phyloP scores from a whole-genome alignment of 1,284 basidiomycete genomes.

The Ganoderma lingzhi region DNA sequence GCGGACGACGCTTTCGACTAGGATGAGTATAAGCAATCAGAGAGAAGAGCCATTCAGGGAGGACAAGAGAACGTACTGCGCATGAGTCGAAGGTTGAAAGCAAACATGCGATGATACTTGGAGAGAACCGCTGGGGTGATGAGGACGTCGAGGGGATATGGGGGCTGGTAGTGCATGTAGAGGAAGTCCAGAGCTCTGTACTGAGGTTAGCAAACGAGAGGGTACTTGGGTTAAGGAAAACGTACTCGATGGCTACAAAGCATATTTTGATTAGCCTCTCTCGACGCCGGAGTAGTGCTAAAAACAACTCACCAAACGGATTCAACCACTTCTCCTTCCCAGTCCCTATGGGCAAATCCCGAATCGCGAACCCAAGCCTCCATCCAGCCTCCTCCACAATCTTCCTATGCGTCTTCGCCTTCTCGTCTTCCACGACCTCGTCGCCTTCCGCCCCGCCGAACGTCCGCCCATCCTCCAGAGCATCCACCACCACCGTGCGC shows the following conservation, averaged over 20 bases:
- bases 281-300: background rate
- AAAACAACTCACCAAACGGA: slow-evolving; percentile 66
- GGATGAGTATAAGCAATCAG: slow-evolving; percentile 12
- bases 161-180: slow-evolving; percentile 87
- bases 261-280: slow-evolving; percentile 12
- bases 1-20: slow-evolving; percentile 77
- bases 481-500: slow-evolving; percentile 81
- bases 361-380: slow-evolving; percentile 84
- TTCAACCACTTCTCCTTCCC: slow-evolving; percentile 80
- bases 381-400: slow-evolving; percentile 74
- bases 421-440: slow-evolving; percentile 37
- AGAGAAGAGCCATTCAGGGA: too few relatives aligned
- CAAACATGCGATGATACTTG: slow-evolving; percentile 87
- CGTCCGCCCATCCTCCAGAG: slow-evolving; percentile 52
- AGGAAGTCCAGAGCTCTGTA: slow-evolving; percentile 85
- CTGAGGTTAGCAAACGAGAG: background rate
- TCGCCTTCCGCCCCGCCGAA: slow-evolving; percentile 19
- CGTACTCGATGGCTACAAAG: slow-evolving; percentile 68
- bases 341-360: slow-evolving; percentile 69
- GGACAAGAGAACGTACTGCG: slow-evolving; percentile 59
- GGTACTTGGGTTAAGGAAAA: background rate
- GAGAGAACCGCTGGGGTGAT: slow-evolving; percentile 74
- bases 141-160: slow-evolving; percentile 72
- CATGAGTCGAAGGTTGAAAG: slow-evolving; percentile 78
- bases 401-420: slow-evolving; percentile 36